These are phyloP conservation scores for Calamus simplicifolius DNA, from an alignment of 176 grass and related monocot species.

Conservation along the genomic window DNA sequence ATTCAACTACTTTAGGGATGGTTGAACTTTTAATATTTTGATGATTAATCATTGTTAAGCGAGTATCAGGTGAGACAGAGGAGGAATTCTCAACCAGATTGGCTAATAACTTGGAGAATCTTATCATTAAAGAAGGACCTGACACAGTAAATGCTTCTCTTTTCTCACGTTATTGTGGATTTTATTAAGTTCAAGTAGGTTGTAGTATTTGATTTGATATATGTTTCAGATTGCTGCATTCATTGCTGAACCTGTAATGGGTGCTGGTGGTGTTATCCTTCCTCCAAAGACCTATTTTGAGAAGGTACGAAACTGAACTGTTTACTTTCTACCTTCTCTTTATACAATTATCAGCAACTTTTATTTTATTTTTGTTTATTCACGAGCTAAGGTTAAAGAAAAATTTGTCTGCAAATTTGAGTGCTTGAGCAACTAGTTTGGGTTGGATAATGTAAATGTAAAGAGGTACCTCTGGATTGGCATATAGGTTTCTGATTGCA, in stretches of 20 bases:
- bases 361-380: too few species aligned
- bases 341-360: too few species aligned
- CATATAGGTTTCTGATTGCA: too few species aligned
- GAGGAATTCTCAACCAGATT: slow-evolving; percentile 86
- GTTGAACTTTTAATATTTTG: slow-evolving; percentile 5
- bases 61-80: slow-evolving; percentile 66
- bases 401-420: too few species aligned
- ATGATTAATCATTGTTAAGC: slow-evolving; percentile 13
- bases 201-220: slow-evolving; percentile 5
- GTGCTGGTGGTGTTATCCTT: slow-evolving; percentile 91
- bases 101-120: slow-evolving; percentile 87
- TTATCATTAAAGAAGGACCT: slow-evolving; percentile 97
- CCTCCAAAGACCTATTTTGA: slow-evolving; percentile 97
- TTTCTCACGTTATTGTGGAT: not conserved
- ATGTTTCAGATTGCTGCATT: slow-evolving; percentile 76
- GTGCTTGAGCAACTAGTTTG: too few species aligned
- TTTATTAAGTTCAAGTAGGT: too few species aligned
- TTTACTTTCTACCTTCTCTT: too few species aligned
- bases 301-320: slow-evolving; percentile 37
- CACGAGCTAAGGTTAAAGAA: too few species aligned
- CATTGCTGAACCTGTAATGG: slow-evolving; percentile 94
- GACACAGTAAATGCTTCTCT: slow-evolving; percentile 48
- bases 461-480: too few species aligned
- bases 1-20: not conserved
- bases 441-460: too few species aligned